A percentile compares a stretch with the other conserved stretches of the same genome.
Evolutionary conservation across 1,139 yeast species (phyloP).

Genomic region (Zygosaccharomyces sapae): DNA sequence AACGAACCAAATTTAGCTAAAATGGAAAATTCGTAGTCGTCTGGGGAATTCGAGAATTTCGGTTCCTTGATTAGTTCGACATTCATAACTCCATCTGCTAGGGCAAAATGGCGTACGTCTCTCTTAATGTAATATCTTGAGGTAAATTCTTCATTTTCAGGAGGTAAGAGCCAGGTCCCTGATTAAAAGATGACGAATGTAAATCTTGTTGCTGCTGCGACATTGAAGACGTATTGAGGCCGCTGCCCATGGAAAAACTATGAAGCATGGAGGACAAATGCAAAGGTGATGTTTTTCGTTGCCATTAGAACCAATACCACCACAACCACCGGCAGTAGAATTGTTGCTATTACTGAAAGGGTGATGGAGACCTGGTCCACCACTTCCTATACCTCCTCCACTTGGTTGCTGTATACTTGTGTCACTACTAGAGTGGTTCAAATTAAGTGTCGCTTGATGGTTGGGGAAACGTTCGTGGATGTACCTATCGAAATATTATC

Average conservation of each 20-base stretch:
- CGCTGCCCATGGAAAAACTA: constrained; percentile 22
- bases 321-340: constrained; percentile 11
- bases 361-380: constrained; percentile 3
- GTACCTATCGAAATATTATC: constrained; percentile 16
- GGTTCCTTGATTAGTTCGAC: constrained; percentile 49
- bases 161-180: constrained; percentile 26
- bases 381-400: constrained; percentile 12
- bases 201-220: constrained; percentile 16
- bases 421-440: constrained; percentile 16
- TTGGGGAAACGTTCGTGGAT: constrained; percentile 18
- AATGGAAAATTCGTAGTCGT: constrained; percentile 36
- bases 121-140: constrained; percentile 63
- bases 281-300: constrained; percentile 25
- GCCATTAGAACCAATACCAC: constrained; percentile 7
- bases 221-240: constrained; percentile 10
- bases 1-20: constrained; percentile 63
- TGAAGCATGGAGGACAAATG: constrained; percentile 32
- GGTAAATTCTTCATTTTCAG: constrained; percentile 58
- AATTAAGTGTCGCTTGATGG: constrained; percentile 17
- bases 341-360: constrained; percentile 19
- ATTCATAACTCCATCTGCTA: constrained; percentile 67
- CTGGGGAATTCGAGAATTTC: constrained; percentile 18
- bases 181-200: constrained; percentile 9
- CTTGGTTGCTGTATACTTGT: constrained; percentile 21
- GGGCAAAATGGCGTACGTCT: constrained; percentile 64